Evolutionary conservation across 352 stramenopile genomes (phyloP).

Genomic region (Lagenidium giganteum): DNA sequence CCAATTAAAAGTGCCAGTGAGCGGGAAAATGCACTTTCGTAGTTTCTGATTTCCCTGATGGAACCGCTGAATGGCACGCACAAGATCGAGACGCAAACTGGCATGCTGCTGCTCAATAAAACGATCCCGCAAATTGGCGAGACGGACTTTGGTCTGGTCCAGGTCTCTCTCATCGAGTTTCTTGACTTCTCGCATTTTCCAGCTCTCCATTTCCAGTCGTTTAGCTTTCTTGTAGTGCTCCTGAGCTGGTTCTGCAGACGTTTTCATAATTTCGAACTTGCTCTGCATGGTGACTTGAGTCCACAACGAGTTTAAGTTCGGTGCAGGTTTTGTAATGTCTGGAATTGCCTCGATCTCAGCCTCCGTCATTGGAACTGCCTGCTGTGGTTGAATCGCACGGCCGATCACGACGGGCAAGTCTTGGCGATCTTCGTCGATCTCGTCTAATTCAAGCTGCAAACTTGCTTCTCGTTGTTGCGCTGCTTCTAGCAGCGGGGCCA

Average conservation of each 20-base stretch:
- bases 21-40: constrained; percentile 46
- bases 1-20: constrained; percentile 62
- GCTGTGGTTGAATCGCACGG: constrained; percentile 45
- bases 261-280: constrained; percentile 60
- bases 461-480: constrained; percentile 14
- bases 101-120: constrained; percentile 48
- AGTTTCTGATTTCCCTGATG: constrained; percentile 47
- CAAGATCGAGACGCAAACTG: constrained; percentile 30
- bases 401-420: constrained; percentile 60
- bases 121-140: constrained; percentile 44
- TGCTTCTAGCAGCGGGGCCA: constrained; percentile 29
- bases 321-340: constrained; percentile 16
- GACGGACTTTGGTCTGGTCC: constrained; percentile 41
- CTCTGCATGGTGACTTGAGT: constrained; percentile 53
- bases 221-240: constrained; percentile 60
- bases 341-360: background rate
- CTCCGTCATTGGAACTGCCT: no score
- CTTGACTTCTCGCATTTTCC: constrained; percentile 51
- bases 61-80: constrained; percentile 36
- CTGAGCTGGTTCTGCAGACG: constrained; percentile 31
- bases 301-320: constrained; percentile 31
- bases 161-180: constrained; percentile 46
- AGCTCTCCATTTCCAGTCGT: constrained; percentile 40
- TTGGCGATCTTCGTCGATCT: constrained; percentile 21
- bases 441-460: constrained; percentile 23